These are phyloP conservation scores for Lepidium campestre DNA, from an alignment of 441 rosid genomes.

Conservation along the genomic window DNA sequence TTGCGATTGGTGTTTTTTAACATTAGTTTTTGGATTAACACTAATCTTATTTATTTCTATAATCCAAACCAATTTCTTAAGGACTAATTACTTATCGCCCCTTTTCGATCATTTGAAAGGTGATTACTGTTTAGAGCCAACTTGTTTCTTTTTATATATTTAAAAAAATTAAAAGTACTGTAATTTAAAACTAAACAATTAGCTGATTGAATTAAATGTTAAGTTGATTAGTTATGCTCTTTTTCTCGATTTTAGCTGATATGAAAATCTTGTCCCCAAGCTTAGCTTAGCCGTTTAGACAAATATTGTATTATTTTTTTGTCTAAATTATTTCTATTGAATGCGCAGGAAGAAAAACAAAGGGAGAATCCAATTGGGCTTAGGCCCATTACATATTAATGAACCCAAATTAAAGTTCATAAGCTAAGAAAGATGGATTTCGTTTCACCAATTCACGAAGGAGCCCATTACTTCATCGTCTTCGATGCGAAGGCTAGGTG, in stretches of 20 bases:
- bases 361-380: no score
- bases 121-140: conserved; percentile 1
- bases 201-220: background rate
- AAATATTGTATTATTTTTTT: no score
- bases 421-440: no score
- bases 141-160: background rate
- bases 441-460: no score
- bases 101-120: conserved; percentile 5
- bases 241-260: background rate
- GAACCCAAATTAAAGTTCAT: no score
- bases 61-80: background rate
- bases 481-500: no score
- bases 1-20: no score
- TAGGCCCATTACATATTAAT: no score
- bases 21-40: background rate
- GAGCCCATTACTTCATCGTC: no score
- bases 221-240: background rate
- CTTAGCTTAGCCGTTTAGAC: background rate
- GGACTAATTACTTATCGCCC: background rate
- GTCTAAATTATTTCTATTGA: no score
- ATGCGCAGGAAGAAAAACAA: no score
- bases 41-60: background rate
- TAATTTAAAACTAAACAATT: background rate
- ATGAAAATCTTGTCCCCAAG: background rate
- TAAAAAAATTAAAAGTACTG: no score